These are phyloP conservation scores for Cladobotryum mycophilum DNA, from an alignment of 2,329 filamentous ascomycete species.

Conservation along the genomic window DNA sequence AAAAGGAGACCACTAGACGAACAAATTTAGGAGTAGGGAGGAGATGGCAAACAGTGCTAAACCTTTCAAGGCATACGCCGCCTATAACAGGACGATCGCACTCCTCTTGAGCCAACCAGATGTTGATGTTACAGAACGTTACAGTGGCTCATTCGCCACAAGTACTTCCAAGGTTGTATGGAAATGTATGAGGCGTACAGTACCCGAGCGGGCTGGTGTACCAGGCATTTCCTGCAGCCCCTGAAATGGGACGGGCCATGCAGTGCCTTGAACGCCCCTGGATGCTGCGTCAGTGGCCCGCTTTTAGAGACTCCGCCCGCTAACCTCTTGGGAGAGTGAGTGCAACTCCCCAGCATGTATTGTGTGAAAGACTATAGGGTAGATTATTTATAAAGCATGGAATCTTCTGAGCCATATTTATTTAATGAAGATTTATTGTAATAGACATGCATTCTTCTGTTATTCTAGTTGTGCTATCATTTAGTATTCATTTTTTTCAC, in stretches of 20 bases:
- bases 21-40: accelerated
- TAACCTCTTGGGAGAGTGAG: no score
- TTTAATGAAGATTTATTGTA: no score
- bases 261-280: constrained; percentile 3
- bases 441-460: no score
- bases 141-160: constrained; percentile 6
- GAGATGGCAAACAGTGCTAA: not conserved
- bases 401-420: no score
- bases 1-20: not conserved
- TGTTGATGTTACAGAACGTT: not conserved
- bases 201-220: no score
- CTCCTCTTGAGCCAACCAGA: not conserved
- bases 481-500: no score
- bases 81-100: not conserved
- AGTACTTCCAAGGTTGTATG: no score
- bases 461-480: no score
- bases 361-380: not conserved
- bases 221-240: constrained; percentile 4
- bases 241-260: constrained; percentile 2
- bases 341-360: no score
- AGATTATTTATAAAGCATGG: not conserved
- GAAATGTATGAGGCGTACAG: no score
- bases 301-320: not conserved
- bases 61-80: not conserved
- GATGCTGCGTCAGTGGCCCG: constrained; percentile 8